A percentile compares a stretch with the other conserved stretches of the same genome.
These are phyloP conservation scores for Leptomonas pyrrhocoris DNA, from an alignment of 208 protist genomes.

Conservation along the genomic window DNA sequence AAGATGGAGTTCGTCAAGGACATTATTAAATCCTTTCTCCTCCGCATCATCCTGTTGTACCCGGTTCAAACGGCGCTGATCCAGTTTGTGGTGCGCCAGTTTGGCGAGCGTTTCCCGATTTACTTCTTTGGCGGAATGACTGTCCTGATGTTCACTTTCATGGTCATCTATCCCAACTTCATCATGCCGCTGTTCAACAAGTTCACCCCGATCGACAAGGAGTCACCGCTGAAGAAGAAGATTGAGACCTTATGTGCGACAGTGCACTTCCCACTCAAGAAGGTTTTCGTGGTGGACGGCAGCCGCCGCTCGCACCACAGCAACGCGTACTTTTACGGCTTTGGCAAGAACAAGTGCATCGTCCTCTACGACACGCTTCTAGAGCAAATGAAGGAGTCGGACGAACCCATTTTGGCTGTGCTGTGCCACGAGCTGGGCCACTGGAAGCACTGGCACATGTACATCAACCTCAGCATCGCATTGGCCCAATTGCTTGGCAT, in stretches of 20 bases:
- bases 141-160: constrained; percentile 43
- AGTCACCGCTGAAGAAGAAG: constrained; percentile 41
- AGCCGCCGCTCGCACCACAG: constrained; percentile 79
- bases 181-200: constrained; percentile 93
- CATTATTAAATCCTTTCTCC: constrained; percentile 55
- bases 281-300: constrained; percentile 79
- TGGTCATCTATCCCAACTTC: constrained; percentile 66
- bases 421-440: constrained; percentile 92
- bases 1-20: constrained; percentile 73
- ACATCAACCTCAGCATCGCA: constrained; percentile 32
- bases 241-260: constrained; percentile 52
- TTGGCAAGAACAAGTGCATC: constrained; percentile 86
- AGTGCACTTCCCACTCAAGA: constrained; percentile 73
- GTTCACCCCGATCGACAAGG: constrained; percentile 60
- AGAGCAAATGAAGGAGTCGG: constrained; percentile 59
- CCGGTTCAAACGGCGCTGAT: constrained; percentile 56
- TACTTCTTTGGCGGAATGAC: constrained; percentile 65
- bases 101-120: constrained; percentile 81
- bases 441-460: constrained; percentile 79
- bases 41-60: constrained; percentile 53
- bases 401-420: constrained; percentile 71
- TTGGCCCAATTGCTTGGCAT: constrained; percentile 54
- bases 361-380: constrained; percentile 92
- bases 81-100: constrained; percentile 61
- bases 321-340: constrained; percentile 92